Percentiles rank a stretch among this genome's conserved stretches.
Evolutionary conservation across 140 eudicot species (phyloP).

Genomic region (Erigeron philadelphicus): DNA sequence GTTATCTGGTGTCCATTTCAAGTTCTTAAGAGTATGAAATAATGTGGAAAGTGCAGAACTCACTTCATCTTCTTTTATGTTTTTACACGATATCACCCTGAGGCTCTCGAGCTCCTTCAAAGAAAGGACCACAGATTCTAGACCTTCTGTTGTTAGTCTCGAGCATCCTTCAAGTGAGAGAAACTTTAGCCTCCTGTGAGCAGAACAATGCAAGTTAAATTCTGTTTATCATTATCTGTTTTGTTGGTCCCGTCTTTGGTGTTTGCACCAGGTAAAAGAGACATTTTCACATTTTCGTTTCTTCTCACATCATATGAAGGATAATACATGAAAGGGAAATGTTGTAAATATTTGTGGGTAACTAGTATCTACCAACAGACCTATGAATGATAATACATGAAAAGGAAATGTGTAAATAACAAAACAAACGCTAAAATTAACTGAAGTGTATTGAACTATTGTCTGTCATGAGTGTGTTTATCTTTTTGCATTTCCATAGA

Average conservation of each 20-base stretch:
- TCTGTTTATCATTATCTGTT: background rate
- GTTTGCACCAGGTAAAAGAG: background rate
- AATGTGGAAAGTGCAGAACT: constrained; percentile 51
- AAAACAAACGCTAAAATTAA: constrained; percentile 1
- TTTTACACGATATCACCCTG: constrained; percentile 66
- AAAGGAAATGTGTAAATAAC: background rate
- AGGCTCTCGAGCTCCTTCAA: constrained; percentile 71
- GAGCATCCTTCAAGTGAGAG: constrained; percentile 82
- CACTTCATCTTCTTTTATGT: constrained; percentile 60
- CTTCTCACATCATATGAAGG: background rate
- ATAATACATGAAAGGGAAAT: background rate
- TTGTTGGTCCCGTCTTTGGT: background rate
- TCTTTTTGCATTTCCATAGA: background rate
- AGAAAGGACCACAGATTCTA: constrained; percentile 49
- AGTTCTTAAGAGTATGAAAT: constrained; percentile 55
- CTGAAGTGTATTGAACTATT: background rate
- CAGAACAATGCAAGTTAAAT: background rate
- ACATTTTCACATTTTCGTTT: background rate
- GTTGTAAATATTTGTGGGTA: background rate
- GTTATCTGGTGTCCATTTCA: constrained; percentile 79
- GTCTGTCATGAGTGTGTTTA: background rate
- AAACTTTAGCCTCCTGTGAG: constrained; percentile 53
- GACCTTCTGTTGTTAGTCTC: constrained; percentile 54
- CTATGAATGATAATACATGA: background rate
- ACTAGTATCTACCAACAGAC: background rate